These are phyloP conservation scores for Nothopassalora personata DNA, from an alignment of 2,329 filamentous ascomycete species.

Conservation along the genomic window DNA sequence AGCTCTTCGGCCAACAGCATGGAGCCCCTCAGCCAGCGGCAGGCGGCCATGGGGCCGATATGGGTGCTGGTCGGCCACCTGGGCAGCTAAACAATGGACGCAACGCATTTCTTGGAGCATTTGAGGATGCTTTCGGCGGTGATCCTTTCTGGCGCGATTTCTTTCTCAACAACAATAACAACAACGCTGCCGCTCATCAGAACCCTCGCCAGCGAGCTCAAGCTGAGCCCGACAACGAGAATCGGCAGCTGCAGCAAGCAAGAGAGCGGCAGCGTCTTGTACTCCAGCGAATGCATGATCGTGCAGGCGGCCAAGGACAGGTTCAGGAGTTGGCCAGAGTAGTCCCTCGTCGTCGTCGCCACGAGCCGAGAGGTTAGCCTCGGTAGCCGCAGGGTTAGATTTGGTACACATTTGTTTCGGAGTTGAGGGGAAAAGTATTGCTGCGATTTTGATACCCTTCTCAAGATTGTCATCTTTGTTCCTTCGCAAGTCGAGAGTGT, in stretches of 20 bases:
- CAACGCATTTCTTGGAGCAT: background rate
- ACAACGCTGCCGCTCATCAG: background rate
- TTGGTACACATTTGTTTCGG: background rate
- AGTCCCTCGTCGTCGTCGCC: slow-evolving; percentile 4
- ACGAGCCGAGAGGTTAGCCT: slow-evolving; percentile 3
- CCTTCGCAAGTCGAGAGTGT: background rate
- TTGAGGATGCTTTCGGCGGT: slow-evolving; percentile 13
- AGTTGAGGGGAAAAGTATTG: background rate
- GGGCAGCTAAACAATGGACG: slow-evolving; percentile 9
- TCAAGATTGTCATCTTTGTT: background rate
- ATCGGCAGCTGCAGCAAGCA: background rate
- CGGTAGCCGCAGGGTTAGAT: slow-evolving; percentile 4
- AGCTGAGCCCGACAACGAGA: background rate
- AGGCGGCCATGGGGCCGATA: background rate
- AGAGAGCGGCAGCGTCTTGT: background rate
- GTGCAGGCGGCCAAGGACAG: background rate
- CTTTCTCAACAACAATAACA: background rate
- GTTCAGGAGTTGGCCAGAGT: background rate
- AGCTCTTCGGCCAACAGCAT: background rate
- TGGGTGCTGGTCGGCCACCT: slow-evolving; percentile 2
- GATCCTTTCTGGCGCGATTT: slow-evolving; percentile 4
- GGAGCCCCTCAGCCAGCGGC: background rate
- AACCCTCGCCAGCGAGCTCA: background rate
- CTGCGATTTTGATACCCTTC: background rate
- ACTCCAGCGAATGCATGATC: slow-evolving; percentile 9